Base-by-base conservation (phyloP, 495 filamentous ascomycete species). In the Pseudomonodictys pantanalensis region DNA sequence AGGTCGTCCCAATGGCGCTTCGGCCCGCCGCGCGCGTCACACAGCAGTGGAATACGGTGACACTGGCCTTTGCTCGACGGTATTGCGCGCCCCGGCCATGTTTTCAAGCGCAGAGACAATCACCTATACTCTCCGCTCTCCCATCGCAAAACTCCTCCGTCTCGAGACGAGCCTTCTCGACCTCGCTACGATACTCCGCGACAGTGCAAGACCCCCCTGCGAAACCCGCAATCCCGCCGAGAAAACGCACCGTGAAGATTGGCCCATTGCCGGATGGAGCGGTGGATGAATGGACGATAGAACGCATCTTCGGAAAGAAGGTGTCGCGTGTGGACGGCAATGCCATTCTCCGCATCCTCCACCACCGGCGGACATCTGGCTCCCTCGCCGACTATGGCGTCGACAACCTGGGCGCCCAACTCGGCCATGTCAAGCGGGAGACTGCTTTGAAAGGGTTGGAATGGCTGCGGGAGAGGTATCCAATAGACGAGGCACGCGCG, bases 401-500 rank as follows among this genome's bases (percentile, higher is more conserved):
- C 66, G 73, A 58, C 24, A 69, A 71, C 48, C 53, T 70, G 1
- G 48, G 58, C 23, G 5, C 15, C 8, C 28, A 51, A 30, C 74
- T 73, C 7, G 63, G 53, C 4, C 43, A 59, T n/a, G 56, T 70
- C 1, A 64, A 35, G 0, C 23, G 50, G 3, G 63, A 74, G 39
- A 64, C 68, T 26, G 59, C 66, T 1, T 71, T 78, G 22, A 73
- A 66, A 38, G 91, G 79, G 0, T 73, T 96, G 48, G 67, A 75
- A 43, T 95, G 87, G 72, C 78, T 96, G 8, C 85, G 91, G 24
- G 68, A 71, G 20, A 77, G 80, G 25, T 80, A 87, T 30, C 84
- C 87, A 0, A 73, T 95, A 4, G 89, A 96, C 55, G 91, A 96
- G 68, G 79, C 92, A 58, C 80, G 77, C 5, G 81, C 81, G 0